Base-by-base conservation (phyloP, 2,329 filamentous ascomycete species). In the Orbilia ellipsospora region DNA sequence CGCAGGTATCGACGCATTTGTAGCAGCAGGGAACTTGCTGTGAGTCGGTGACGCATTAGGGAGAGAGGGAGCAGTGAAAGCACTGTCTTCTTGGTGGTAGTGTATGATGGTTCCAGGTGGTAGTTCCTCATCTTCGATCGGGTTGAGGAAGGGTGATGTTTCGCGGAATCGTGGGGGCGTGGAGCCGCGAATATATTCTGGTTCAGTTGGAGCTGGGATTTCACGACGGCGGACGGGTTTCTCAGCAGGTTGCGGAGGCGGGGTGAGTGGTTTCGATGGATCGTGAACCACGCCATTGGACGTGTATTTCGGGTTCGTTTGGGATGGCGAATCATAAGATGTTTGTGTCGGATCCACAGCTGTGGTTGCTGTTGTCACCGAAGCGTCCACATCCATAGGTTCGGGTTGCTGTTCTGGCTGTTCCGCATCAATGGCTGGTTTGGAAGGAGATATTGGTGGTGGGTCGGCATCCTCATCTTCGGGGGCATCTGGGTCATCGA, bases 21-120 rank as follows among this genome's bases (percentile, higher is more conserved):
- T 77, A 18, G 73, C 66, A 54, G 73, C 66, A 18, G 73, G 85
- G 82, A 62, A 88, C 84, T 70, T 85, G 83, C 62, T 83, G 81
- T 79, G 85, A 84, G 50, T 85, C 81, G 52, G 80, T 84, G 40
- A 77, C 18, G 66, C 66, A 54, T 65, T 66, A 2, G 62, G 67
- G 2, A 72, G 61, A n/a, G 50, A 62, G 16, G 66, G 65, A 13
- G 62, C 61, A 16, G 73, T 77, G 16, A 66, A 66, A 0, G 65
- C 62, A 20, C 56, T 45, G 20, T 72, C 67, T 31, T 77, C 73
- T 28, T 77, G 73, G n/a, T 77, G 73, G 44, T 77, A 77, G 28
- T 77, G 65, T 13, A 77, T 61, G 28, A 77, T 77, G 5, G 73
- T 77, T 7, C 73, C 66, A 12, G 67, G 73, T 4, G 72, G 72